Evolutionary conservation across 148 eudicot species (phyloP), one percentile per base, ranked within the genome.

Genomic region (Bassia scoparia): DNA sequence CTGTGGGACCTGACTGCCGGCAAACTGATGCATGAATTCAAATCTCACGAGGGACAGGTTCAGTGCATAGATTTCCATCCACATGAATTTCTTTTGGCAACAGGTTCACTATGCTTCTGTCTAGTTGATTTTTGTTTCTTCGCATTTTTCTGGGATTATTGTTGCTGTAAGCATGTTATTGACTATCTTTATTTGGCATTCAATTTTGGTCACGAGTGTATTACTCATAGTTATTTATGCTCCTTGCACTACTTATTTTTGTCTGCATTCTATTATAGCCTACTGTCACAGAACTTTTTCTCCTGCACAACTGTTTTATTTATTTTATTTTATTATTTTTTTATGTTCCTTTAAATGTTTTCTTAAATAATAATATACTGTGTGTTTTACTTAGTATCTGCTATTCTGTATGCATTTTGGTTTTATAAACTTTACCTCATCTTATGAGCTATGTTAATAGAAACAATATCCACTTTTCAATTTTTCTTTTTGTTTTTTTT

Each of bases 1-100:
- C 86, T 95, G 29, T 95, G 98, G 98, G 98, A 95, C 84, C 71
- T 95, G 81, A 95, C 98, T 53, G 98, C 98, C 11, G 98, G 98
- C 74, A 95, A 95, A 88, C 80, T 95, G 70, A 75, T 95, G 81
- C 98, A 95, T 83, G 98, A 95, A 46, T 91, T 95, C 82, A 95
- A 91, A 81, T 74, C 85, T 82, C 97, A 95, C 48, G 98, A 95
- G 79, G 98, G 97, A 69, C 96, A 91, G 80, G 74, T 95, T 78
- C 97, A 89, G 37, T 91, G 97, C 86, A 95, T 95, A 78, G 97
- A 91, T 80, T 95, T 95, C 68, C 98, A 95, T 87, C 98, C 98
- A 20, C 89, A 95, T 62, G 98, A 95, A 80, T 95, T 91, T 78
- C 86, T 95, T 71, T 86, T 95, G 87, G 98, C 98, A 69, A 94